Base-by-base conservation (phyloP, 768 basidiomycete genomes). In the Collybia sp. region DNA sequence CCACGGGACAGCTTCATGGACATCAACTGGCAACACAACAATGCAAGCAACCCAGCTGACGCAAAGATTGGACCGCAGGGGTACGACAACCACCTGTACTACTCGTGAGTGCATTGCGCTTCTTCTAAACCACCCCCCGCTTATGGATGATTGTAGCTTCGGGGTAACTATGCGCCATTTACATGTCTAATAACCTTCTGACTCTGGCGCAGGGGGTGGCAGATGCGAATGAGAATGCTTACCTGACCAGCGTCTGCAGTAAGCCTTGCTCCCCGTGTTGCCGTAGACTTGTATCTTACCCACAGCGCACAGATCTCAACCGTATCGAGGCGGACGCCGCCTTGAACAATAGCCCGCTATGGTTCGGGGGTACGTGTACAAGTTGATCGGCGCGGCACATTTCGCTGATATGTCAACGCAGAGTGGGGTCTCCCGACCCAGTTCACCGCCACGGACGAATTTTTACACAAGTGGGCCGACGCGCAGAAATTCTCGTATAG, bases 11-110 rank as follows among this genome's bases (percentile, higher is more conserved):
- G 87, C 53, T 88, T 88, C 59, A 89, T 89, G 86, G 86, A 91
- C 52, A 56, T 85, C 40, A 80, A 77, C 48, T 91, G 88, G 88
- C 88, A 91, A 56, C 62, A 70, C 58, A 73, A 83, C 54, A 72
- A 78, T 61, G 84, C 80, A 13, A 11, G 84, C 5, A 91, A 91
- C 56, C 88, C 88, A 12, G 79, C 82, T 6, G 69, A 79, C 42
- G 86, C 82, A 18, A 72, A 74, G 4, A 73, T 75, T 36, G 88
- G 88, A 1, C 83, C 86, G 11, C 83, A 85, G 53, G 67, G 65
- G 18, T 91, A 90, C 52, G 88, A 91, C 54, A 85, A 88, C 44
- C 88, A 90, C 62, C 58, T 91, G 12, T 91, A 89, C 59, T 88
- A 87, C 56, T 77, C 69, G 80, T 85, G 55, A 58, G 82, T 63